These are phyloP conservation scores for Termitomyces sp. DNA, from an alignment of 768 basidiomycete genomes.

Conservation along the genomic window DNA sequence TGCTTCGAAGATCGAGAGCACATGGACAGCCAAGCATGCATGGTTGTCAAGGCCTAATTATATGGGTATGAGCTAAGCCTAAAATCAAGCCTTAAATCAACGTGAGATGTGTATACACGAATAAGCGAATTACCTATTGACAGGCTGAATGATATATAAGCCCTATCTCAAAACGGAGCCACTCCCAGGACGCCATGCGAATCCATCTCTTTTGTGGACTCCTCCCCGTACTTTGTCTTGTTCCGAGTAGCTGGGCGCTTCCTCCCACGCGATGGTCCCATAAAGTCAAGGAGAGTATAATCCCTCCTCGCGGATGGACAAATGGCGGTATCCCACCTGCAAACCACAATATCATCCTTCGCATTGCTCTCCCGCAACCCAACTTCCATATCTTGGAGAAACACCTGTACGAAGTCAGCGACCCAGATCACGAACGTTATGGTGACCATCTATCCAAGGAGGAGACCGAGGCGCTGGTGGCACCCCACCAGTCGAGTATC, in stretches of 20 bases:
- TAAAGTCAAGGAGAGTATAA: slow-evolving; percentile 18
- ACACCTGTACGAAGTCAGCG: slow-evolving; percentile 54
- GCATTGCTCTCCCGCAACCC: slow-evolving; percentile 54
- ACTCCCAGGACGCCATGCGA: slow-evolving; percentile 8
- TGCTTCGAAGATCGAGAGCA: not conserved
- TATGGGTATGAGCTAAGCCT: not conserved
- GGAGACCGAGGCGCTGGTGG: slow-evolving; percentile 59
- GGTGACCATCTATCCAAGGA: slow-evolving; percentile 59
- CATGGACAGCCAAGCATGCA: not conserved
- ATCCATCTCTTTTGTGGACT: slow-evolving; percentile 5
- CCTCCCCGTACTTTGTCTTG: slow-evolving; percentile 5
- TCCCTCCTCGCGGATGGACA: slow-evolving; percentile 47
- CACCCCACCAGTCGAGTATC: slow-evolving; percentile 53
- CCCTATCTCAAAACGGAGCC: not conserved
- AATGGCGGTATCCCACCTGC: slow-evolving; percentile 37
- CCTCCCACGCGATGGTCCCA: slow-evolving; percentile 1
- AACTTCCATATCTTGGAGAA: slow-evolving; percentile 47
- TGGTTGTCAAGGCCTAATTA: not conserved
- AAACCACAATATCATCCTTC: slow-evolving; percentile 47
- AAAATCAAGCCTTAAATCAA: too few relatives aligned
- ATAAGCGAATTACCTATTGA: not conserved
- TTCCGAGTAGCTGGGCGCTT: slow-evolving; percentile 9
- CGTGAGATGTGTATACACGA: too few relatives aligned
- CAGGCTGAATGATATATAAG: slow-evolving; percentile 3
- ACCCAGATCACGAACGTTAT: slow-evolving; percentile 52